Evolutionary conservation across 768 basidiomycete genomes (phyloP), one percentile per base, ranked within the genome.

Genomic region (Mycena albidolilacea): DNA sequence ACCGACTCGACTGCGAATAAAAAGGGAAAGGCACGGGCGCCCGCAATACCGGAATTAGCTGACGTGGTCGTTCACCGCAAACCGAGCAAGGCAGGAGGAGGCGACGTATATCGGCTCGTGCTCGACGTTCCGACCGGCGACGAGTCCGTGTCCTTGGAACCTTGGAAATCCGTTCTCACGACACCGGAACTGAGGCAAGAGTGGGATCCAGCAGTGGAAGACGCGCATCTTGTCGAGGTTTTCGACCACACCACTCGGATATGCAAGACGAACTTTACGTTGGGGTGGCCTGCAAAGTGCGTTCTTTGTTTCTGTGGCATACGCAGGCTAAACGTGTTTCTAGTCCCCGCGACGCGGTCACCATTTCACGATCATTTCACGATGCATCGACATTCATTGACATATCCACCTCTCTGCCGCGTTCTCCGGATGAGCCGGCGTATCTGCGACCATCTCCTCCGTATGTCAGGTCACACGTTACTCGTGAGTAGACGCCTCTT

Each of bases 231-330:
- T 17, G 83, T 98, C 50, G 97, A 98, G 82, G 87, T 95, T 83
- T 90, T 97, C 69, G 97, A 98, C 82, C 90, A 90, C 50, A 88
- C 89, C 73, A 97, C 96, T 9, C 86, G 96, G 71, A 93, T 99
- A 78, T 88, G 89, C 23, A 96, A 95, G 84, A 98, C 96, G 0
- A 95, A 96, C 74, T 98, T 95, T 80, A 92, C 92, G 8, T 83
- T 99, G 11, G 97, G 97, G 1, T 99, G 97, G 97, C 97, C 97
- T 69, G 97, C 96, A 69, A 97, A 93, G 97, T 97, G 79, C 78
- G 95, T 88, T n/a, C 19, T 5, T n/a, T 52, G 57, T 61, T 5
- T 50, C 30, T 43, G 54, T 7, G 72, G 23, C 73, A 21, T 46
- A 17, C 69, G 35, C 41, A 69, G 61, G 71, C 76, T 43, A 76